These are phyloP conservation scores for Exophiala sideris DNA, from an alignment of 2,329 filamentous ascomycete species.

Conservation along the genomic window DNA sequence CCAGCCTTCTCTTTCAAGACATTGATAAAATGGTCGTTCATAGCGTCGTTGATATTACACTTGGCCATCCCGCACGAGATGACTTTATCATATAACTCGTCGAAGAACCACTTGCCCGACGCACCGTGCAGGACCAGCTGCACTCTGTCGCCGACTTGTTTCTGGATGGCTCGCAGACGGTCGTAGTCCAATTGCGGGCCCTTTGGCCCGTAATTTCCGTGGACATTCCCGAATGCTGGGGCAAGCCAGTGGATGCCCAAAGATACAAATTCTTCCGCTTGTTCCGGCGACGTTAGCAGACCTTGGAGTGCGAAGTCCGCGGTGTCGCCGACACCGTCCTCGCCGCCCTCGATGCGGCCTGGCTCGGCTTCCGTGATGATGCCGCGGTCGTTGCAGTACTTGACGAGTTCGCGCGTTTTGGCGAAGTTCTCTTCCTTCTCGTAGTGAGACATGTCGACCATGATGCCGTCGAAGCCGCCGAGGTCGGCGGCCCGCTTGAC, in stretches of 20 bases:
- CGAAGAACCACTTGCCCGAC: constrained; percentile 55
- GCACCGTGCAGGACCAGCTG: constrained; percentile 58
- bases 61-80: constrained; percentile 55
- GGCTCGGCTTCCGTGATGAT: constrained; percentile 70
- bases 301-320: constrained; percentile 53
- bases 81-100: constrained; percentile 53
- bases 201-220: constrained; percentile 63
- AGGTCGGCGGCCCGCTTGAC: constrained; percentile 55
- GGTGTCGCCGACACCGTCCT: constrained; percentile 72
- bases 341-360: constrained; percentile 67
- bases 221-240: constrained; percentile 72
- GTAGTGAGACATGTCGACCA: constrained; percentile 74
- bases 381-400: constrained; percentile 61
- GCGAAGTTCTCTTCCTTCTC: constrained; percentile 66
- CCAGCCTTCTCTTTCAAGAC: constrained; percentile 50
- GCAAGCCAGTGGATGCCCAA: constrained; percentile 74
- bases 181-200: constrained; percentile 35
- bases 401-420: constrained; percentile 60
- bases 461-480: constrained; percentile 66
- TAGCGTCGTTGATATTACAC: constrained; percentile 41
- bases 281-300: constrained; percentile 63
- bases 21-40: constrained; percentile 40
- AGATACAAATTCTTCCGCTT: constrained; percentile 66
- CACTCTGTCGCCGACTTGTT: constrained; percentile 49
- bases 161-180: constrained; percentile 48